phyloP scores from a whole-genome alignment of 2,329 filamentous ascomycete species.

The Talaromyces rugulosus region DNA sequence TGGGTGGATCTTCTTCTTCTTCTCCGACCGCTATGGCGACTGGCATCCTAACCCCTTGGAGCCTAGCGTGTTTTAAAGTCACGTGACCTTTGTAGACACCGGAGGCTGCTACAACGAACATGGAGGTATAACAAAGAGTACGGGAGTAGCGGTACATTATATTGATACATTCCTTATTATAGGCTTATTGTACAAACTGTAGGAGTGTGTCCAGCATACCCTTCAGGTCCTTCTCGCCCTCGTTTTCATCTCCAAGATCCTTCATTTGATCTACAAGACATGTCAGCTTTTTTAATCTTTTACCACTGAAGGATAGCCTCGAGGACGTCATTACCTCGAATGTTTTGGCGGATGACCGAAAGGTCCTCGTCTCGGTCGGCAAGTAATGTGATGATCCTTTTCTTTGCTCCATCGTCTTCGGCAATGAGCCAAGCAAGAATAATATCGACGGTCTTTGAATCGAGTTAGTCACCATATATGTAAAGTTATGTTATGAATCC shows the following conservation, averaged over 20 bases:
- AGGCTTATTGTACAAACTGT: slow-evolving; percentile 29
- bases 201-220: slow-evolving; percentile 64
- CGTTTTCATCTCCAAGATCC: slow-evolving; percentile 52
- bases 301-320: not conserved
- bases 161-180: not conserved
- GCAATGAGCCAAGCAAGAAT: slow-evolving; percentile 87
- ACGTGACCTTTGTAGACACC: not conserved
- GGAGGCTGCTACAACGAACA: not conserved
- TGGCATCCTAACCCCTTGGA: not conserved
- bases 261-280: slow-evolving; percentile 54
- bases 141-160: not conserved
- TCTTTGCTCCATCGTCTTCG: slow-evolving; percentile 73
- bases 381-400: slow-evolving; percentile 60
- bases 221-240: slow-evolving; percentile 51
- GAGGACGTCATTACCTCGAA: slow-evolving; percentile 52
- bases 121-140: not conserved
- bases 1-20: slow-evolving; percentile 29
- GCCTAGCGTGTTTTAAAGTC: not conserved
- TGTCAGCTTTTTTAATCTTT: slow-evolving; percentile 10
- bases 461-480: not conserved
- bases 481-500: not conserved
- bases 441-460: slow-evolving; percentile 63
- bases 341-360: slow-evolving; percentile 58
- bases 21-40: slow-evolving; percentile 23
- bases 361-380: slow-evolving; percentile 65